Percentiles rank a stretch among this genome's conserved stretches.
phyloP scores from a whole-genome alignment of 768 basidiomycete genomes.

The Rubroboletus satanas region DNA sequence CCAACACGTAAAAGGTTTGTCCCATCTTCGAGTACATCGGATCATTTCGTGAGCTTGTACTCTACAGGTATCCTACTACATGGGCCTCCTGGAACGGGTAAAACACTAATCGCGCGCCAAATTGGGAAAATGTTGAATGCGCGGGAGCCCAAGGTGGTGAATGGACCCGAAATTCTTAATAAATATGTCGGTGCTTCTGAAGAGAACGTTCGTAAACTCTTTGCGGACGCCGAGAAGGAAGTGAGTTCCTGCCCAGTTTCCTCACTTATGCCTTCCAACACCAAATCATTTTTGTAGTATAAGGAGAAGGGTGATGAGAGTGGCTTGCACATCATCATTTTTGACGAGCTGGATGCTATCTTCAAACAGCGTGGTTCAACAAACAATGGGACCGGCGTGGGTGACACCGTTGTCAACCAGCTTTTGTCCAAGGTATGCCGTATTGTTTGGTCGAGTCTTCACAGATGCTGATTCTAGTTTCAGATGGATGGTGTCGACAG shows the following conservation, averaged over 20 bases:
- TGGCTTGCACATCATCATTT: conserved; percentile 98
- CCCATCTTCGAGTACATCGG: not conserved
- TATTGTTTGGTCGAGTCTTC: not conserved
- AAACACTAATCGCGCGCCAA: conserved; percentile 96
- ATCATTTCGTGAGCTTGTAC: not conserved
- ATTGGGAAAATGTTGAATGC: conserved; percentile 99
- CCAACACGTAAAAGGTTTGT: conserved; percentile 91
- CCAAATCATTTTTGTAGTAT: conserved; percentile 51
- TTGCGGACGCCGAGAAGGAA: conserved; percentile 98
- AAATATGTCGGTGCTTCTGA: conserved; percentile 97
- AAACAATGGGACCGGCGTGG: conserved; percentile 89
- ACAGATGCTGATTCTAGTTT: conserved; percentile 6
- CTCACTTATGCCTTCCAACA: not conserved
- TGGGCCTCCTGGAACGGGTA: conserved; percentile 97
- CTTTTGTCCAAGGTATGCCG: conserved; percentile 83
- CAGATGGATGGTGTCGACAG: conserved; percentile 99
- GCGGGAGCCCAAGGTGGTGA: conserved; percentile 95
- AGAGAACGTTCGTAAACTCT: conserved; percentile 96
- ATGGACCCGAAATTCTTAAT: conserved; percentile 95
- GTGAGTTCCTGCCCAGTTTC: conserved; percentile 32
- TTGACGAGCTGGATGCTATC: conserved; percentile 97
- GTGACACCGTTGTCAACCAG: conserved; percentile 99
- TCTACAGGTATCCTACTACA: conserved; percentile 81
- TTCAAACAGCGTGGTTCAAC: conserved; percentile 98
- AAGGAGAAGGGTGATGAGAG: conserved; percentile 97